Evolutionary conservation across 2,329 filamentous ascomycete genomes (phyloP), one percentile per base, ranked within the genome.

Genomic region (Pseudocercospora vitis): DNA sequence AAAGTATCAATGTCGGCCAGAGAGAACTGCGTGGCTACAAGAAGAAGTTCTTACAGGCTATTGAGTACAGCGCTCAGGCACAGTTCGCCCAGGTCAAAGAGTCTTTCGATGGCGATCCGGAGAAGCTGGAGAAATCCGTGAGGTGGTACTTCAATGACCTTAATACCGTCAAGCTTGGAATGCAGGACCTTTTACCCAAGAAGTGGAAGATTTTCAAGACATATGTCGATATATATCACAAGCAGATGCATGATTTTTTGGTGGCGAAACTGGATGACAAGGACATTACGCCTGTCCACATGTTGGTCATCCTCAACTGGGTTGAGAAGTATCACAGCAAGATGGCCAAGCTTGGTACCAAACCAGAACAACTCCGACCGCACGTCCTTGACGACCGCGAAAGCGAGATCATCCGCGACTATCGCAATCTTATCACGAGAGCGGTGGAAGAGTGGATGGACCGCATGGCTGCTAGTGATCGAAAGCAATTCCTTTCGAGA

Each of bases 81-180:
- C 87, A 92, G 66, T 90, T 96, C 64, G 83, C 84, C 9, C 78
- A 83, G 55, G 81, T 84, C 33, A 83, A 85, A 54, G 82, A 87
- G 50, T 81, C 85, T 42, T 97, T 99, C 70, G 74, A 92, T 49
- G 87, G 87, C 31, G 90, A 97, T 67, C 89, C 94, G 0, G 81
- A 86, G 46, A 84, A 83, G 65, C 78, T 99, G 42, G 89, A 95
- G 60, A 96, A 96, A 76, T 85, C 83, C 61, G 83, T 96, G 73
- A 88, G 88, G 67, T 99, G 94, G 94, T 99, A 85, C 73, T 99
- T 97, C 76, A 96, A 97, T 74, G 92, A 99, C 70, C 81, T 99
- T 31, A 95, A 95, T 71, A 91, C 90, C 3, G 92, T 96, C 68
- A 91, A 92, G 72, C 81, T 95, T 58, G 92, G 94, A 67, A 95